Base-by-base conservation (phyloP, 495 filamentous ascomycete species). In the Lepraria neglecta region DNA sequence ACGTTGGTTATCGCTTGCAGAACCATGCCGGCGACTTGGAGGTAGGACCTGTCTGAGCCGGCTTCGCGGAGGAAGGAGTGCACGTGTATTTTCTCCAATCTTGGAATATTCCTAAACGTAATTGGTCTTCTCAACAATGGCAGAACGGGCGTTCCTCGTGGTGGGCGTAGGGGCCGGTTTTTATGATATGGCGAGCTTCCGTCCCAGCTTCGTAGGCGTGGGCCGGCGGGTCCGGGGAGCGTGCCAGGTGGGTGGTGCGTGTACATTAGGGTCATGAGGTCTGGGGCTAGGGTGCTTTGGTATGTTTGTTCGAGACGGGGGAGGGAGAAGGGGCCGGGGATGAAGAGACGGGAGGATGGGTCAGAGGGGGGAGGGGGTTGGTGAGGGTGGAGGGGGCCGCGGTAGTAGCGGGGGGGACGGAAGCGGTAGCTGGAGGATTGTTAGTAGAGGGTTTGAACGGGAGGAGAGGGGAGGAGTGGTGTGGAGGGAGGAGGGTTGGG, bases 291-390 rank as follows among this genome's bases (percentile, higher is more conserved):
- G 64, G 90, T 95, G 54, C 83, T 83, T 68, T 90, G 80, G 80
- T 87, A 96, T 59, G 92, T 97, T 72, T 97, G 90, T 70, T 89
- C 84, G 51, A 96, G 82, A 65, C 94, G 87, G 30, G 94, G 90
- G 28, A 88, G 77, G 72, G 85, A 87, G 80, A 97, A 98, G 9
- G 94, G 94, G 6, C 95, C 95, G 1, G 94, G 94, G n/a, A 87
- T 77, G 77, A 91, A 98, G 56, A 87, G 75, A 70, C 94, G 87
- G 61, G 94, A 96, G 59, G 86, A 80, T 12, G 94, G 92, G 66
- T 91, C 86, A 42, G 94, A 94, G 48, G 86, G 79, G 12, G 84
- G 80, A 5, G 90, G 94, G 17, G 88, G 86, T 73, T 95, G 89
- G 70, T 95, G 84, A 47, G 94, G 95, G 70, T 97, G 91, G 43